A percentile compares a stretch with the other conserved stretches of the same genome.
Evolutionary conservation across 306 rosid species (phyloP).

Genomic region (Lathyrus aphaca): DNA sequence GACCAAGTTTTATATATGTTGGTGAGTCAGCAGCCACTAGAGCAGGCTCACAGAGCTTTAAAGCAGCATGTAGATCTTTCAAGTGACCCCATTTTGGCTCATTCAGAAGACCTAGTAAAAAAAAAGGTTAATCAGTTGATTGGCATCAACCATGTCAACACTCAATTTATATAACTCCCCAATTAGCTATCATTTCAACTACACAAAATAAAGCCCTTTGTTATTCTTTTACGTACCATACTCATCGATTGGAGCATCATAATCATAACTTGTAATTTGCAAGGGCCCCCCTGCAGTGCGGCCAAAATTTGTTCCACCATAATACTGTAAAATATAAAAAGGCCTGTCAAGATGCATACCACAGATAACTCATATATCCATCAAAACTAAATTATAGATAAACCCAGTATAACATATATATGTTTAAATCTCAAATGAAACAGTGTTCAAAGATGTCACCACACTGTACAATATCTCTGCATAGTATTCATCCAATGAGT

Average conservation of each 20-base stretch:
- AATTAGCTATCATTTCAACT: constrained; percentile 25
- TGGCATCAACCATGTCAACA: constrained; percentile 30
- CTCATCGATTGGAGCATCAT: constrained; percentile 97
- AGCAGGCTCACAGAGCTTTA: constrained; percentile 95
- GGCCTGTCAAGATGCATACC: constrained; percentile 43
- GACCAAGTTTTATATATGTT: constrained; percentile 77
- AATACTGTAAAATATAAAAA: constrained; percentile 64
- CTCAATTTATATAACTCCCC: constrained; percentile 33
- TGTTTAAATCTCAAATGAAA: constrained; percentile 25
- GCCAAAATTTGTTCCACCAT: constrained; percentile 98
- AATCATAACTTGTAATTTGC: constrained; percentile 94
- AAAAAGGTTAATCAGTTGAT: constrained; percentile 30
- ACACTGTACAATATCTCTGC: no score
- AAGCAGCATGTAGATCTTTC: constrained; percentile 90
- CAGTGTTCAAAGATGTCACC: constrained; percentile 14
- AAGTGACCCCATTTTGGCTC: constrained; percentile 99
- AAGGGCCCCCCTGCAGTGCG: constrained; percentile 97
- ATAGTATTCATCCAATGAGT: no score
- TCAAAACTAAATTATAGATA: constrained; percentile 32
- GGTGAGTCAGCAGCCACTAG: constrained; percentile 79
- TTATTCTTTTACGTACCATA: constrained; percentile 65
- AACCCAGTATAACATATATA: constrained; percentile 17
- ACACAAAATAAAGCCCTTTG: constrained; percentile 1
- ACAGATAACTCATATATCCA: constrained; percentile 12
- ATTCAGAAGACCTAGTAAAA: constrained; percentile 66